Base-by-base conservation (phyloP, 768 basidiomycete genomes). In the Sutorius australiensis region DNA sequence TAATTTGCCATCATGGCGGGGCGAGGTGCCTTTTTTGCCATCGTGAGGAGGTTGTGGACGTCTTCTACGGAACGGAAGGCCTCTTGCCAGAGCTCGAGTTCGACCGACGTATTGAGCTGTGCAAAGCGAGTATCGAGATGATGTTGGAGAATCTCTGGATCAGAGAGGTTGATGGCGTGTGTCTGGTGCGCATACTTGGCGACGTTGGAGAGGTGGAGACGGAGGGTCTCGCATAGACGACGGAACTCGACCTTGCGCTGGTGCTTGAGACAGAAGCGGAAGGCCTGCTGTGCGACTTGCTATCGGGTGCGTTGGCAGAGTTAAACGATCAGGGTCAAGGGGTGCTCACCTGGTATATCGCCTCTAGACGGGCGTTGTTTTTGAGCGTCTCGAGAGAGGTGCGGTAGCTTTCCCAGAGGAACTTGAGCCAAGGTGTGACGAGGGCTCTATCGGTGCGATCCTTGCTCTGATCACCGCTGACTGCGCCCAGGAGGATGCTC, bases 1-100 rank as follows among this genome's bases (percentile, higher is more conserved):
- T 98, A 98, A 70, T 91, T 93, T 54, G 93, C 92, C 95, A 98
- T 98, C 93, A 98, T 95, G 12, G 86, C 80, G 0, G 92, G 92
- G 32, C 92, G 86, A 1, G 93, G 92, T 0, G 91, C 84, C 72
- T 94, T 95, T 70, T 95, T 95, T 28, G 89, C 88, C 82, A 92
- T 86, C 11, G 86, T 90, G 59, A 99, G 83, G 33, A 98, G 80
- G 63, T 94, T 93, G 75, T 98, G 95, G 36, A 98, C 90, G 69
- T 99, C 95, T 71, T 99, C 95, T 55, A 98, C 93, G 38, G 92
- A 93, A 55, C 95, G 89, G 81, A 98, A 99, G 10, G 93, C 95
- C 65, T 98, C 95, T 66, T 98, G 95, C 95, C 95, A 99, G 27
- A 99, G 80, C 73, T 99, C 95, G 58, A 99, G 86, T 70, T 98